Evolutionary conservation across 176 grass and related monocot species (phyloP).

Genomic region (Oryza coarctata): DNA sequence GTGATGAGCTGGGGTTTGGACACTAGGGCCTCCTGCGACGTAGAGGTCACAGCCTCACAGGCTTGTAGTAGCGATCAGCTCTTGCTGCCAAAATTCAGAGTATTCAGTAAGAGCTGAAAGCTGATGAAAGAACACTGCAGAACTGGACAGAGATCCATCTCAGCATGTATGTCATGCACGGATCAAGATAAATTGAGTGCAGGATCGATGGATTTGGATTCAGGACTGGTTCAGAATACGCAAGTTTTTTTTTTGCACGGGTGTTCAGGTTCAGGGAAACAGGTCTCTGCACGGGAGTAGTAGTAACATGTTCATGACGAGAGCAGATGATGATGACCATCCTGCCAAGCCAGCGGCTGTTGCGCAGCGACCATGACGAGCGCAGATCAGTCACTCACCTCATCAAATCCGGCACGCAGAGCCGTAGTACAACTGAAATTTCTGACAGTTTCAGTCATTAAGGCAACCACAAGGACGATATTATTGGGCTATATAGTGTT

Average conservation of each 20-base stretch:
- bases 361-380: not conserved
- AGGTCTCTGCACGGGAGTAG: not conserved
- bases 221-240: not conserved
- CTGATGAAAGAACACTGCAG: no score
- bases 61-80: not conserved
- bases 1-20: not conserved
- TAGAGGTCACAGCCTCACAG: not conserved
- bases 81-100: not conserved
- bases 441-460: not conserved
- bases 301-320: not conserved
- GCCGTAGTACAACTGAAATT: not conserved
- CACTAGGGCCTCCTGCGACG: not conserved
- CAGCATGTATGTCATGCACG: not conserved
- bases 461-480: not conserved
- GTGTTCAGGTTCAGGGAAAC: not conserved
- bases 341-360: not conserved
- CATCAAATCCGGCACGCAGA: constrained; percentile 10
- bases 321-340: not conserved
- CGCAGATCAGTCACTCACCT: not conserved
- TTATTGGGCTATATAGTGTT: not conserved
- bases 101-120: not conserved
- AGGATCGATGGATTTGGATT: not conserved
- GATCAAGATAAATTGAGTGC: not conserved
- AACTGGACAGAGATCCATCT: not conserved
- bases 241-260: not conserved